Conservation (phyloP, 164 flowering plant species). For the Malania oleifera region DNA sequence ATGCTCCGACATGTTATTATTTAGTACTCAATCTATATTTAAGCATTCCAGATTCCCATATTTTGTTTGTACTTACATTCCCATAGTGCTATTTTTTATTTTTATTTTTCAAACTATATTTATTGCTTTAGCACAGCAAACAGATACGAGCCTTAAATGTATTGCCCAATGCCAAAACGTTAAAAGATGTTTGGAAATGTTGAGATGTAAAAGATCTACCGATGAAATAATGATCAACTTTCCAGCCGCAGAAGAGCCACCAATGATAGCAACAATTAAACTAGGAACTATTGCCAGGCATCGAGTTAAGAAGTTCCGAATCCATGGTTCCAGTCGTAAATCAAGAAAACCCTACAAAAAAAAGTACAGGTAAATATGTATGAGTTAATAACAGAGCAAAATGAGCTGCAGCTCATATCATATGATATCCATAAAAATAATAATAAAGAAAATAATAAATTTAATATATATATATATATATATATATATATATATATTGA, state of each 20-base stretch:
- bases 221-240: slow-evolving; percentile 83
- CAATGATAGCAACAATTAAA: slow-evolving; percentile 76
- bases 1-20: too few species aligned
- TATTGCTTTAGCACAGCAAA: too few species aligned
- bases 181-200: background rate
- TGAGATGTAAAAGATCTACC: slow-evolving; percentile 27
- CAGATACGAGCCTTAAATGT: too few species aligned
- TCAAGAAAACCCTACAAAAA: slow-evolving; percentile 75
- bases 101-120: too few species aligned
- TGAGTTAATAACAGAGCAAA: background rate
- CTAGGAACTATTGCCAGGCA: slow-evolving; percentile 92
- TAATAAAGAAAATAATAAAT: background rate
- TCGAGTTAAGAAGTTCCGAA: slow-evolving; percentile 75
- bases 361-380: background rate
- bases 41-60: too few species aligned
- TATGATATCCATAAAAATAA: too few species aligned
- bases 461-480: too few species aligned
- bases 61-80: too few species aligned
- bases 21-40: too few species aligned
- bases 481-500: too few species aligned
- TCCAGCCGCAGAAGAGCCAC: slow-evolving; percentile 94
- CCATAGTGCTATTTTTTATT: too few species aligned
- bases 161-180: too few species aligned
- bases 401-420: background rate
- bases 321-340: slow-evolving; percentile 75